phyloP scores from a whole-genome alignment of 1,139 yeast species.

The Pichia sp. region DNA sequence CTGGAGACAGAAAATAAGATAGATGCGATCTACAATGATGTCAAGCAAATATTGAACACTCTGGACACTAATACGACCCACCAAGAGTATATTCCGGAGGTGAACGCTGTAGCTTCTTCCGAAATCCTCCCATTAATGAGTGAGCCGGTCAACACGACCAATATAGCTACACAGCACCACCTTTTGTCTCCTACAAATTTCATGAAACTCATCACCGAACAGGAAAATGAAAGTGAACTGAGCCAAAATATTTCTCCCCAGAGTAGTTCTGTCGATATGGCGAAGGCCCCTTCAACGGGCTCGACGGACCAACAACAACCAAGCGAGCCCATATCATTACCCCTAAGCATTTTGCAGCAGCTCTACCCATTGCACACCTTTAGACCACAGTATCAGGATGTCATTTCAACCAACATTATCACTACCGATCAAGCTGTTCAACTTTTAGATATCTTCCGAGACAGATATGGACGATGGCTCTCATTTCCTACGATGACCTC shows the following conservation, averaged over 20 bases:
- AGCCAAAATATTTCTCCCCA: background rate
- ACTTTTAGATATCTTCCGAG: slow-evolving; percentile 55
- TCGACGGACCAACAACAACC: background rate
- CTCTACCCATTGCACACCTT: slow-evolving; percentile 14
- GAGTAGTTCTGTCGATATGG: background rate
- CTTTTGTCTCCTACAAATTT: slow-evolving; percentile 12
- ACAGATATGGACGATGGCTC: slow-evolving; percentile 75
- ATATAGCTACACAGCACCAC: slow-evolving; percentile 10
- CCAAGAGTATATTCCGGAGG: background rate
- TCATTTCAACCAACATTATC: slow-evolving; percentile 49
- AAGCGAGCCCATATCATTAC: slow-evolving; percentile 1
- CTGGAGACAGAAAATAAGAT: slow-evolving; percentile 6
- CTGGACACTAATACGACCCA: background rate
- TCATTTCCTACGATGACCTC: slow-evolving; percentile 59
- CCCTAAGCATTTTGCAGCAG: slow-evolving; percentile 9
- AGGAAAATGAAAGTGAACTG: background rate
- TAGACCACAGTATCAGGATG: slow-evolving; percentile 32
- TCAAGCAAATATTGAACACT: slow-evolving; percentile 7
- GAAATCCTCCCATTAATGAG: slow-evolving; percentile 4
- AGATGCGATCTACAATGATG: slow-evolving; percentile 5
- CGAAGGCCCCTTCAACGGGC: background rate
- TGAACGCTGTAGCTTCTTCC: background rate
- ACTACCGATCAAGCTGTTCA: slow-evolving; percentile 46
- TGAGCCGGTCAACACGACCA: slow-evolving; percentile 12
- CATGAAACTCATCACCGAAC: slow-evolving; percentile 3